Evolutionary conservation across 139 green algal species (phyloP).

Genomic region (Chlorella sp.): DNA sequence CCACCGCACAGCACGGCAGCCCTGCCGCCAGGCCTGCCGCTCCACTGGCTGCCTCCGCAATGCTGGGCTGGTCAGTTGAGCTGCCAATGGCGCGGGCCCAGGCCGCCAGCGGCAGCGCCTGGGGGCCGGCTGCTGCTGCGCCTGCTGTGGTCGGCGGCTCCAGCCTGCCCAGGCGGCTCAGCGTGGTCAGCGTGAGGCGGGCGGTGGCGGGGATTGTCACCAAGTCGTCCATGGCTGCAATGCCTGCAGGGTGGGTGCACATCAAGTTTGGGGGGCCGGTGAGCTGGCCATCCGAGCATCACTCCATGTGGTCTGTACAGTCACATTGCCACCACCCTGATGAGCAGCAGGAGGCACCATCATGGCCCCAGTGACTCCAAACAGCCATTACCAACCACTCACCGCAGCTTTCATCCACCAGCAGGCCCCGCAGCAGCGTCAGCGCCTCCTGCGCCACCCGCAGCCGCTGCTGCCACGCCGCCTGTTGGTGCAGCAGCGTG

Average conservation of each 20-base stretch:
- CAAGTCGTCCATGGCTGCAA: conserved; percentile 32
- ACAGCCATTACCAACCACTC: too few relatives aligned
- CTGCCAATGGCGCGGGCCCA: conserved; percentile 42
- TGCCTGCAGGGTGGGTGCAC: neutral
- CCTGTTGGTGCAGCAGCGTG: conserved; percentile 29
- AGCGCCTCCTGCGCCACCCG: conserved; percentile 43
- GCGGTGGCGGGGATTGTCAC: neutral
- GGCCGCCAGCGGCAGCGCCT: conserved; percentile 26
- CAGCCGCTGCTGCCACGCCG: conserved; percentile 36
- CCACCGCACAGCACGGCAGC: conserved; percentile 21
- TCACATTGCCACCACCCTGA: too few relatives aligned
- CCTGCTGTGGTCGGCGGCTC: neutral
- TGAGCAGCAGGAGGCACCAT: too few relatives aligned
- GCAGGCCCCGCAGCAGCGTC: conserved; percentile 41
- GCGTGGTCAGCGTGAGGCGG: conserved; percentile 19
- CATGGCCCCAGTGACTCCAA: too few relatives aligned
- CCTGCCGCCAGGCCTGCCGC: neutral
- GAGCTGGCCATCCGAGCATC: neutral
- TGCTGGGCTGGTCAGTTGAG: conserved; percentile 20
- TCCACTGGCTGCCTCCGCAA: neutral
- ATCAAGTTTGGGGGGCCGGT: neutral
- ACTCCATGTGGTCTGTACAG: too few relatives aligned
- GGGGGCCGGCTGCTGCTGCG: neutral
- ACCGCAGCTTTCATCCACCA: conserved; percentile 12
- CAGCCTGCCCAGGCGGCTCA: conserved; percentile 22